Conservation (phyloP, 2,329 filamentous ascomycete species). For the Huntiella moniliformis region DNA sequence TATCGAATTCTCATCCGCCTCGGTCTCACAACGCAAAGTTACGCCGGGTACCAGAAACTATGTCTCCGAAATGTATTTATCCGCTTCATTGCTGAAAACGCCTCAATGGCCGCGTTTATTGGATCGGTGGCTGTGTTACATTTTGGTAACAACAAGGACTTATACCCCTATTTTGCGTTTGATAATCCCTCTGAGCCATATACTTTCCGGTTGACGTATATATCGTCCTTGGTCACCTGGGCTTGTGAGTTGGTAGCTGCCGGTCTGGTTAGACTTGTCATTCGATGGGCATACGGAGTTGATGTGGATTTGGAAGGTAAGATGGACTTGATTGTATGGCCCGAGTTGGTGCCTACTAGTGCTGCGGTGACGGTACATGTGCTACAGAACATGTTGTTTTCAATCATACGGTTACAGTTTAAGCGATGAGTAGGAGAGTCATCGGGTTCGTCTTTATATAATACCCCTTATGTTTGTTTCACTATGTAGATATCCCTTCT, state of each 20-base stretch:
- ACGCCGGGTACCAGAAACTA: constrained; percentile 45
- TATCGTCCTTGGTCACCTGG: constrained; percentile 45
- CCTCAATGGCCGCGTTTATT: constrained; percentile 48
- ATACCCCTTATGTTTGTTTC: constrained; percentile 2
- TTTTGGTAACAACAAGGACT: constrained; percentile 46
- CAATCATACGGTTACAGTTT: constrained; percentile 46
- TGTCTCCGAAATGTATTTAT: constrained; percentile 49
- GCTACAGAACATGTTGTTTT: constrained; percentile 54
- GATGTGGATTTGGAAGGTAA: constrained; percentile 46
- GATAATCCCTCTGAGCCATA: constrained; percentile 33
- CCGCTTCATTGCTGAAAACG: constrained; percentile 46
- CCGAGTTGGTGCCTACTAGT: constrained; percentile 46
- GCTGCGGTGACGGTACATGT: constrained; percentile 49
- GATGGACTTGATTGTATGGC: constrained; percentile 45
- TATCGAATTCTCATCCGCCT: constrained; percentile 36
- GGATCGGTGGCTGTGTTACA: constrained; percentile 47
- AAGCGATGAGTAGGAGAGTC: constrained; percentile 12
- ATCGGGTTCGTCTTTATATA: neutral
- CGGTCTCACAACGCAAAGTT: constrained; percentile 38
- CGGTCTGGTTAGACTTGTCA: constrained; percentile 37
- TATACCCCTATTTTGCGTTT: constrained; percentile 53
- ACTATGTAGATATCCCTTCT: neutral
- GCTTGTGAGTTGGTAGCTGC: constrained; percentile 45
- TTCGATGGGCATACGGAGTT: constrained; percentile 39
- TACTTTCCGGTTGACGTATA: constrained; percentile 44